These are phyloP conservation scores for Candida ulmi DNA, from an alignment of 805 yeast species.

Conservation along the genomic window DNA sequence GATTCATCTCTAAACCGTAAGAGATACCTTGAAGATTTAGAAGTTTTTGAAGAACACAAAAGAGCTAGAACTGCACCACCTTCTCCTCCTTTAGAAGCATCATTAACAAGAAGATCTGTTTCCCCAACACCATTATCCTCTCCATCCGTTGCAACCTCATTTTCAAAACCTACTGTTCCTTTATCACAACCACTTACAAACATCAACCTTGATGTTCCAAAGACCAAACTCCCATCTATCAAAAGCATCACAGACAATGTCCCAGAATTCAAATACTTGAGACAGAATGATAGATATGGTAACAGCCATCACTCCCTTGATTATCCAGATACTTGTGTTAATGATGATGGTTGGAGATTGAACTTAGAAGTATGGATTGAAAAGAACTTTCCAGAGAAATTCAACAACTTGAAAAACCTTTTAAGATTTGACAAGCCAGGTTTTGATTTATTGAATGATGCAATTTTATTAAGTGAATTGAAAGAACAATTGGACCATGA, in stretches of 20 bases:
- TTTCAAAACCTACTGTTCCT: constrained; percentile 2
- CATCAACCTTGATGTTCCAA: constrained; percentile 4
- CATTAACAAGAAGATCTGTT: constrained; percentile 17
- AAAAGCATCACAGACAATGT: constrained; percentile 8
- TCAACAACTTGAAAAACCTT: constrained; percentile 32
- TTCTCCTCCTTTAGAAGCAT: constrained; percentile 28
- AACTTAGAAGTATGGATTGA: constrained; percentile 35
- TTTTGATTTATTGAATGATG: constrained; percentile 23
- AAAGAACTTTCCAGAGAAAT: constrained; percentile 33
- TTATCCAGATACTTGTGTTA: constrained; percentile 29
- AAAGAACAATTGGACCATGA: constrained; percentile 20
- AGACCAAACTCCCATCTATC: constrained; percentile 11
- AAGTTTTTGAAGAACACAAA: constrained; percentile 19
- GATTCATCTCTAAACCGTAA: constrained; percentile 6
- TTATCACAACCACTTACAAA: constrained; percentile 5
- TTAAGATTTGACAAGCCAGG: constrained; percentile 27
- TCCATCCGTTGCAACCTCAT: not conserved
- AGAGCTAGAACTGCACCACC: constrained; percentile 44
- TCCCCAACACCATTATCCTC: constrained; percentile 16
- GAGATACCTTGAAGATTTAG: constrained; percentile 20
- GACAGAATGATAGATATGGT: constrained; percentile 15
- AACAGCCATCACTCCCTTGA: constrained; percentile 14
- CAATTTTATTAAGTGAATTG: constrained; percentile 21
- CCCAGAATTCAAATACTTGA: constrained; percentile 14
- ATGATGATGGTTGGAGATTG: constrained; percentile 40